phyloP scores from a whole-genome alignment of 192 early-diverging fungal species.

The Backusella luteola region DNA sequence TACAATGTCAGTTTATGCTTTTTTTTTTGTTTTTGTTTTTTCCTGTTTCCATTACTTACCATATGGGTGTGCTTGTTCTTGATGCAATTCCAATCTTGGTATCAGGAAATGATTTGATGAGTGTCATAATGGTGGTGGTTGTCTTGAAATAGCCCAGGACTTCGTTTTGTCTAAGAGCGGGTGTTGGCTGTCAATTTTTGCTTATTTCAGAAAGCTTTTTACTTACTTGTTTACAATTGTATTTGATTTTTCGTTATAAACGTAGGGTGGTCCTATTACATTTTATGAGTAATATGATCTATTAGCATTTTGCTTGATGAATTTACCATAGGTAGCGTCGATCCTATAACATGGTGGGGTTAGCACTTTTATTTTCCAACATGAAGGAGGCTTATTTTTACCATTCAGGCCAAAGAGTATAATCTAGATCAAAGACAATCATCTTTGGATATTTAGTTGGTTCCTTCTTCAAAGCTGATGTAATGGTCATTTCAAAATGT shows the following conservation, averaged over 20 bases:
- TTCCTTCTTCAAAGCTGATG: background rate
- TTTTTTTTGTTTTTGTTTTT: background rate
- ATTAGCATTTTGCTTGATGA: too few relatives aligned
- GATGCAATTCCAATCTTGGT: conserved; percentile 42
- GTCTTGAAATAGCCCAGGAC: conserved; percentile 29
- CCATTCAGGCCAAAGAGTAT: conserved; percentile 40
- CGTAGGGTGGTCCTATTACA: conserved; percentile 20
- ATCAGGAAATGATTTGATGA: conserved; percentile 30
- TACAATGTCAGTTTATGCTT: background rate
- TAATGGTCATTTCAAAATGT: background rate
- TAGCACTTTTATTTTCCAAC: background rate
- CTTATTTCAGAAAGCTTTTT: background rate
- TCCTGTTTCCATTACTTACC: conserved; percentile 18
- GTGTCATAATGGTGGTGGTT: conserved; percentile 28
- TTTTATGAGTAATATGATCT: background rate
- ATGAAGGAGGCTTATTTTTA: conserved; percentile 2
- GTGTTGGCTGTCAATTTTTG: background rate
- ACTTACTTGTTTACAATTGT: conserved; percentile 9
- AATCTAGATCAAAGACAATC: conserved; percentile 46
- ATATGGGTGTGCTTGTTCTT: conserved; percentile 37
- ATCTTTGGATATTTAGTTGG: conserved; percentile 29
- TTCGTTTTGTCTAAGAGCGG: conserved; percentile 15
- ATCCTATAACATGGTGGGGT: conserved; percentile 10
- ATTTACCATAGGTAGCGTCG: conserved; percentile 24
- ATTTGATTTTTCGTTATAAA: conserved; percentile 10